Evolutionary conservation across 208 protist species (phyloP), one percentile per base, ranked within the genome.

Genomic region (Herpetomonas tarakana): DNA sequence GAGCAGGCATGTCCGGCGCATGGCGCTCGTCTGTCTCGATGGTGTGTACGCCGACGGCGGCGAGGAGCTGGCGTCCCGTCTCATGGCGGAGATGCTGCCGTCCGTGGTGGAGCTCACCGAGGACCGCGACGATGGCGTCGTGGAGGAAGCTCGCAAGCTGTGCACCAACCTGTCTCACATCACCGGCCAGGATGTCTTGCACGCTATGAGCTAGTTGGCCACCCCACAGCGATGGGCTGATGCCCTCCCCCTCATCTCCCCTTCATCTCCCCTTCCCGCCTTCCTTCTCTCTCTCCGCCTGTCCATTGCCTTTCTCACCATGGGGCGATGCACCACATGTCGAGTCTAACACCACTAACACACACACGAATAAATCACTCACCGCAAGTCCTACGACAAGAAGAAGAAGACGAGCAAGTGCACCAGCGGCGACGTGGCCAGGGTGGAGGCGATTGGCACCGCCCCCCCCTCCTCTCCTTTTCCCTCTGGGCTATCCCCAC

Each of bases 71-170:
- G 89, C 89, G 21, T 76, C 89, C 52, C 83, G 83, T 9, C 64
- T 96, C 30, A 96, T 96, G 89, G 86, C 86, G 24, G 86, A 96
- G 68, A 90, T 93, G 78, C 59, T 93, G 64, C 86, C 89, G 1
- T 71, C 83, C n/a, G 86, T 92, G n/a, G 82, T 92, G 49, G 89
- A 95, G 72, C 72, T 90, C 44, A 95, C 86, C 29, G 89, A 95
- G 71, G 89, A 95, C 70, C 63, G 74, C 45, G 77, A 93, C 55
- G 81, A 81, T 46, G 74, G 54, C 12, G 86, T 95, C 28, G 86
- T 95, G 39, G 86, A 95, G 70, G 77, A 85, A 62, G 84, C 84
- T 18, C 77, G 83, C 41, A 74, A 76, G 63, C 64, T 95, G 44
- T 93, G 89, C 78, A 81, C 72, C 38, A 84, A 92, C 58, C 67